Evolutionary conservation across 805 yeast species (phyloP).

Genomic region (Blastobotrys robertii): DNA sequence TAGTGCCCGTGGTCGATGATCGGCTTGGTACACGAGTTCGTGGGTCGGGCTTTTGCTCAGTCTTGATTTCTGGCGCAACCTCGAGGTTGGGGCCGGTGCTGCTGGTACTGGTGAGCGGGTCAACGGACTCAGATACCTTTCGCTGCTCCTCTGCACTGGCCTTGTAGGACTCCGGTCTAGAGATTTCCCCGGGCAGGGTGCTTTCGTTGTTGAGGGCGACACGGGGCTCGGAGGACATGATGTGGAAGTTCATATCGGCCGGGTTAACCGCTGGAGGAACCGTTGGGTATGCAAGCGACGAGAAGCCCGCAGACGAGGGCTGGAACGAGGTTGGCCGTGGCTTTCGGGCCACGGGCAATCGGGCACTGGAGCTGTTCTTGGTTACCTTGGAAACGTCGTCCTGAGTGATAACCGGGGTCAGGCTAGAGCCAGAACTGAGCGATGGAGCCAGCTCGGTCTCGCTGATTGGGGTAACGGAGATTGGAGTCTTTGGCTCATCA

Average conservation of each 20-base stretch:
- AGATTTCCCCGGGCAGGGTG: constrained; percentile 27
- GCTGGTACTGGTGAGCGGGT: background rate
- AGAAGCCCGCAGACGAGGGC: constrained; percentile 16
- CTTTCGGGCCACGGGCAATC: constrained; percentile 19
- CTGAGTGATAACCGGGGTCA: background rate
- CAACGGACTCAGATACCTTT: background rate
- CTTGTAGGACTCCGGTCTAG: constrained; percentile 21
- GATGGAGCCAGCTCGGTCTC: constrained; percentile 1
- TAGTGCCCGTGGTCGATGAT: background rate
- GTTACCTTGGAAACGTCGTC: constrained; percentile 1
- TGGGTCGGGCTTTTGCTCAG: background rate
- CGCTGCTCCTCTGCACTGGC: constrained; percentile 4
- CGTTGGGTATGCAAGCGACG: constrained; percentile 2
- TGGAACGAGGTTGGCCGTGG: constrained; percentile 32
- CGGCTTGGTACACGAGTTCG: background rate
- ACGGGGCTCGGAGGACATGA: constrained; percentile 23
- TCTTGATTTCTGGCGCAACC: background rate
- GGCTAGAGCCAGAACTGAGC: constrained; percentile 1
- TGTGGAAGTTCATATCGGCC: background rate
- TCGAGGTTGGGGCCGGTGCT: background rate
- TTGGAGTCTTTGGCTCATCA: background rate
- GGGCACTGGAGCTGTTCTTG: background rate
- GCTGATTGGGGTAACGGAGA: background rate
- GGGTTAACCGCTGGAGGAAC: background rate
- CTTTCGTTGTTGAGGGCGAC: constrained; percentile 25